These are phyloP conservation scores for Madurella fahalii DNA, from an alignment of 2,329 filamentous ascomycete species.

Conservation along the genomic window DNA sequence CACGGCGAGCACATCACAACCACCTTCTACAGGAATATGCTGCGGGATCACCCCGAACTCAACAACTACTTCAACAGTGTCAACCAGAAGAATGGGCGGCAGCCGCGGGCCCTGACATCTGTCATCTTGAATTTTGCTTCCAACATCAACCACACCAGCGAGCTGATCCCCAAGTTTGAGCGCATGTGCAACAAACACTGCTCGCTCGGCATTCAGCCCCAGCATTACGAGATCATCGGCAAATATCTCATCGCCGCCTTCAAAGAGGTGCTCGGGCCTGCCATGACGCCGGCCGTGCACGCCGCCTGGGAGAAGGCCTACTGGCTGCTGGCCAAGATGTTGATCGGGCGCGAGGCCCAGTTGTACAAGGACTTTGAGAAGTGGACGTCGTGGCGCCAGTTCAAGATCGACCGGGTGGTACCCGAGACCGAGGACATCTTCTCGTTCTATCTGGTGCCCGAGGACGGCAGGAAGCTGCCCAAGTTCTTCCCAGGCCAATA, in stretches of 20 bases:
- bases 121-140: constrained; percentile 67
- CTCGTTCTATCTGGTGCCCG: constrained; percentile 65
- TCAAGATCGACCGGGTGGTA: constrained; percentile 61
- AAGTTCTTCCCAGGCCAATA: constrained; percentile 68
- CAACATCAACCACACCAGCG: constrained; percentile 62
- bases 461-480: constrained; percentile 58
- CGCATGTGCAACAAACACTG: constrained; percentile 69
- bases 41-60: constrained; percentile 61
- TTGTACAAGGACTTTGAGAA: constrained; percentile 58
- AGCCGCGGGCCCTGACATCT: constrained; percentile 57
- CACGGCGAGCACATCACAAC: constrained; percentile 66
- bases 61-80: constrained; percentile 67
- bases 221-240: constrained; percentile 68
- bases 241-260: constrained; percentile 66
- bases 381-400: constrained; percentile 66
- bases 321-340: constrained; percentile 67
- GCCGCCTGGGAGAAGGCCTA: constrained; percentile 70
- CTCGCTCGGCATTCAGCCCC: constrained; percentile 62
- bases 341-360: constrained; percentile 62
- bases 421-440: constrained; percentile 64
- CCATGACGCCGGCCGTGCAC: constrained; percentile 60
- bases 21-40: constrained; percentile 69
- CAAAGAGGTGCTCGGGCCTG: constrained; percentile 60
- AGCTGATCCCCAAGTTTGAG: constrained; percentile 51
- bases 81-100: constrained; percentile 59